Percentiles rank a stretch among this genome's conserved stretches.
Conservation (phyloP, 2,329 filamentous ascomycete species). For the Colletotrichum tabaci region DNA sequence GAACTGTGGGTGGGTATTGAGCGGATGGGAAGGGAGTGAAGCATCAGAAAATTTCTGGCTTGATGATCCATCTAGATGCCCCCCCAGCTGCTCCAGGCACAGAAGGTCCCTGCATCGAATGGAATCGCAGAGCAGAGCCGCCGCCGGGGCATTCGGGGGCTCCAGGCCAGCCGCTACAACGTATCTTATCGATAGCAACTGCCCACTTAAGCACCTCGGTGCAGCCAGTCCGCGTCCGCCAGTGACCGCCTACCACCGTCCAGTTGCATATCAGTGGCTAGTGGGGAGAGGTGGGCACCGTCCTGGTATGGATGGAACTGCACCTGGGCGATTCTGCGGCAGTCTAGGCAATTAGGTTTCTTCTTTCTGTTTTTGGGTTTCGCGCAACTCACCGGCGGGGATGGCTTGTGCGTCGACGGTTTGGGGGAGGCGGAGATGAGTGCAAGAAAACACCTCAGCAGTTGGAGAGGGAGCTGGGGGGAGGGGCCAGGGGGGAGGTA, state of each 20-base stretch:
- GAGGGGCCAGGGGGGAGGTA: background rate
- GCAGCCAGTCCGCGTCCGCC: slow-evolving; percentile 10
- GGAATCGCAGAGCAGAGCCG: slow-evolving; percentile 35
- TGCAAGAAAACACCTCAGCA: slow-evolving; percentile 12
- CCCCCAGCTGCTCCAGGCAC: slow-evolving; percentile 7
- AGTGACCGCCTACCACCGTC: slow-evolving; percentile 5
- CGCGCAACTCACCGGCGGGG: background rate
- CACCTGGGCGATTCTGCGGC: slow-evolving; percentile 21
- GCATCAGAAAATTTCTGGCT: slow-evolving; percentile 40
- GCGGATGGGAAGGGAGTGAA: slow-evolving; percentile 23
- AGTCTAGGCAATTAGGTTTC: slow-evolving; percentile 1
- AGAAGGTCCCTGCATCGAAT: slow-evolving; percentile 36
- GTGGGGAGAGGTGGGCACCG: background rate
- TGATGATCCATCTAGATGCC: slow-evolving; percentile 32
- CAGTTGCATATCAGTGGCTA: background rate
- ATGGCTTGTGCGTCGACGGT: background rate
- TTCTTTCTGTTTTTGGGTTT: slow-evolving; percentile 22
- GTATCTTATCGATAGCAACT: slow-evolving; percentile 34
- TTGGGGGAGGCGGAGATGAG: slow-evolving; percentile 1
- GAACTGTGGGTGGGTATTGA: slow-evolving; percentile 28
- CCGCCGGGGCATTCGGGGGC: slow-evolving; percentile 16
- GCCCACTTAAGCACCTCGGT: slow-evolving; percentile 29
- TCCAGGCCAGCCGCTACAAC: background rate
- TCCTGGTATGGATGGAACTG: slow-evolving; percentile 16
- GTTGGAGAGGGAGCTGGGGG: background rate